Conservation (phyloP, 1,284 basidiomycete genomes). For the Naganishia sp. region DNA sequence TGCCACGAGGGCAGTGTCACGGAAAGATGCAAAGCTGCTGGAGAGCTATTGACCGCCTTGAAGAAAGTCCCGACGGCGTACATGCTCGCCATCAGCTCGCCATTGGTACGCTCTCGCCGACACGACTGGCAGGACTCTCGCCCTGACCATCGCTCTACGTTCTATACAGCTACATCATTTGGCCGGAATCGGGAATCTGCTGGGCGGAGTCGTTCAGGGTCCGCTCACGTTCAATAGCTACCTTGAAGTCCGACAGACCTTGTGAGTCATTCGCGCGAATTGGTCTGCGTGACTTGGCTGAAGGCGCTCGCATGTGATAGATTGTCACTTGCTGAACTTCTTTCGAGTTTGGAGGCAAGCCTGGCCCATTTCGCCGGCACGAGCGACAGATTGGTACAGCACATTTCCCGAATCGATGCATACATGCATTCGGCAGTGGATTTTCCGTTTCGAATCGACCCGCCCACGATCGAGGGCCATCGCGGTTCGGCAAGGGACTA, state of each 20-base stretch:
- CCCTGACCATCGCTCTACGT: neutral
- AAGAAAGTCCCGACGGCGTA: slow-evolving; percentile 48
- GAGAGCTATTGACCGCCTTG: slow-evolving; percentile 49
- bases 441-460: slow-evolving; percentile 30
- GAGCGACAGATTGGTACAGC: slow-evolving; percentile 43
- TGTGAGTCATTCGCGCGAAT: slow-evolving; percentile 25
- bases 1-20: slow-evolving; percentile 45
- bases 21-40: slow-evolving; percentile 48
- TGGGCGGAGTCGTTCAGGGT: slow-evolving; percentile 48
- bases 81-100: slow-evolving; percentile 46
- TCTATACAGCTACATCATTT: slow-evolving; percentile 45
- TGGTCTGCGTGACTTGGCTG: neutral
- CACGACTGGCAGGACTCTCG: neutral
- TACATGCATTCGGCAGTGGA: slow-evolving; percentile 48
- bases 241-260: slow-evolving; percentile 48
- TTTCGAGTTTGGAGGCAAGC: slow-evolving; percentile 43
- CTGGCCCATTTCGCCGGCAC: slow-evolving; percentile 42
- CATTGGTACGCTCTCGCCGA: slow-evolving; percentile 40
- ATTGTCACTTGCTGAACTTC: slow-evolving; percentile 46
- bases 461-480: neutral
- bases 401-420: slow-evolving; percentile 49
- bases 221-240: slow-evolving; percentile 47
- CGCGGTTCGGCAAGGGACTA: neutral
- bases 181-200: slow-evolving; percentile 52
- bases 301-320: neutral